A percentile compares a stretch with the other conserved stretches of the same genome.
Evolutionary conservation across 345 rosid species (phyloP).

Genomic region (Theobroma cacao): DNA sequence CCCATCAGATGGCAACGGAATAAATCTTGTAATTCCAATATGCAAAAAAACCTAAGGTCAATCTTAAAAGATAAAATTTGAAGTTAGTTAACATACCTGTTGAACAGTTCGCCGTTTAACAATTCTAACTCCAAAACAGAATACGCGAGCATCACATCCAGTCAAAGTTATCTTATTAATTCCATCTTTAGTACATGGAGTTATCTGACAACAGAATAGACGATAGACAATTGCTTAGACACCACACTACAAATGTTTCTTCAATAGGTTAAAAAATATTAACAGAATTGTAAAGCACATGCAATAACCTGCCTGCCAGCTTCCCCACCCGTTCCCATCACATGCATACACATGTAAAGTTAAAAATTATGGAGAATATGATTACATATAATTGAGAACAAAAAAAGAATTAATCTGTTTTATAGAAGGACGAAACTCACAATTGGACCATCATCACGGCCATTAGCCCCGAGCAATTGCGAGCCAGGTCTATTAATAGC

Average conservation of each 20-base stretch:
- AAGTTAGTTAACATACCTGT: slow-evolving; percentile 49
- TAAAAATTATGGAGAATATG: not conserved
- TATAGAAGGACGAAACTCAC: slow-evolving; percentile 41
- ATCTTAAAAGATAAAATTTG: not conserved
- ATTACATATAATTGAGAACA: not conserved
- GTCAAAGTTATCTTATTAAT: slow-evolving; percentile 72
- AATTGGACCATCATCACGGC: slow-evolving; percentile 98
- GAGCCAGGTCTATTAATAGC: slow-evolving; percentile 88
- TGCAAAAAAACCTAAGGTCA: not conserved
- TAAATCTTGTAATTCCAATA: not conserved
- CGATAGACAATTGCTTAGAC: not conserved
- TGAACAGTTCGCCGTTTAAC: slow-evolving; percentile 72
- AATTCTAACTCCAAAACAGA: slow-evolving; percentile 88
- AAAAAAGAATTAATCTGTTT: not conserved
- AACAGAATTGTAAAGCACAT: not conserved
- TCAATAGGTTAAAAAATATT: not conserved
- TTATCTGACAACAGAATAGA: slow-evolving; percentile 51
- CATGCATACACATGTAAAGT: not conserved
- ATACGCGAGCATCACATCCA: slow-evolving; percentile 81
- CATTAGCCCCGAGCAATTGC: slow-evolving; percentile 85
- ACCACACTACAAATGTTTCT: not conserved
- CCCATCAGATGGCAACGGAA: not conserved
- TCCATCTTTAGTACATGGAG: slow-evolving; percentile 69
- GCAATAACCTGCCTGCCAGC: not conserved
- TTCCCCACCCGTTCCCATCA: not conserved